phyloP scores from a whole-genome alignment of 1,284 basidiomycete genomes.

The Termitomyces sp. region DNA sequence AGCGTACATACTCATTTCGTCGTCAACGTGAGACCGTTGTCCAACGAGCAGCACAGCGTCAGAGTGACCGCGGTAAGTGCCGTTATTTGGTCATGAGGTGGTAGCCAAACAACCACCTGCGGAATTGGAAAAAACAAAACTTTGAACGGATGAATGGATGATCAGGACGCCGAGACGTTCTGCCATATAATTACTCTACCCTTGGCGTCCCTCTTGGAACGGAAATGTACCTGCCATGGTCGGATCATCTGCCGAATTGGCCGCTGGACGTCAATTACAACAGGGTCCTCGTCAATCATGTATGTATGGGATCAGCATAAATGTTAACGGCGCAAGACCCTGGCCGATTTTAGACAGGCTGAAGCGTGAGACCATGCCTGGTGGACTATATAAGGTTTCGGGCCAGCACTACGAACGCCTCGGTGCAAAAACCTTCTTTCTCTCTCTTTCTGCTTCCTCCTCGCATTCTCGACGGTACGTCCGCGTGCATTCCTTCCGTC shows the following conservation, averaged over 20 bases:
- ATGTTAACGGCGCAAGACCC: background rate
- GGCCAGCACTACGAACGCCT: conserved; percentile 11
- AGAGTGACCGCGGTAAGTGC: conserved; percentile 4
- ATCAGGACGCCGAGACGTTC: background rate
- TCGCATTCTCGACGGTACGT: conserved; percentile 22
- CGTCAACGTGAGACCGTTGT: conserved; percentile 16
- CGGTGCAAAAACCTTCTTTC: conserved; percentile 17
- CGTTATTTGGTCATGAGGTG: conserved; percentile 7
- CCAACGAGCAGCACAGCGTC: conserved; percentile 1
- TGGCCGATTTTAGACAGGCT: background rate
- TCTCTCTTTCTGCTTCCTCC: conserved; percentile 19
- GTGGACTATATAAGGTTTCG: conserved; percentile 12
- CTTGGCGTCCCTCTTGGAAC: background rate
- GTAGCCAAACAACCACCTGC: conserved; percentile 15
- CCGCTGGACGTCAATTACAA: background rate
- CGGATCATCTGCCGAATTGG: background rate
- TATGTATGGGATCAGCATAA: conserved; percentile 6
- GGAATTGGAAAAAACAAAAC: background rate
- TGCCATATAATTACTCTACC: too few relatives aligned
- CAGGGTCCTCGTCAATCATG: background rate
- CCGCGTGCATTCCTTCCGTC: conserved; percentile 25
- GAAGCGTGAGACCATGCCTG: conserved; percentile 11
- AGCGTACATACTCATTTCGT: conserved; percentile 20
- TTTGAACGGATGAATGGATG: background rate
- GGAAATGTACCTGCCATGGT: background rate